Base-by-base conservation (phyloP, 1,284 basidiomycete genomes). In the Microbotryum scabiosae region DNA sequence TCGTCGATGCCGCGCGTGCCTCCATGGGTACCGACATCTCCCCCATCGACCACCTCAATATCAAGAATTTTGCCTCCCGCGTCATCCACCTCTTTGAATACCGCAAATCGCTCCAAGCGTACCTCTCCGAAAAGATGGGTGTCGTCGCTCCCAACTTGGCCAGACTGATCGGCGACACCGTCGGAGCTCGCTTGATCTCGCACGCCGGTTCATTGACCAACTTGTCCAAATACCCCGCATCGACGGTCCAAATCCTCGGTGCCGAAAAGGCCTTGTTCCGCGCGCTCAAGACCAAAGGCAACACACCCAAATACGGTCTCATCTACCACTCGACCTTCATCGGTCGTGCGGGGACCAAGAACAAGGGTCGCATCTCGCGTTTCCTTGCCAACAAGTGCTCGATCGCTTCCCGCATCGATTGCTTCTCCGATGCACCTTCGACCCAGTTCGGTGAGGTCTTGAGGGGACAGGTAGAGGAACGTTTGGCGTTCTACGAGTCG, bases 371-470 rank as follows among this genome's bases (percentile, higher is more conserved):
- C 63, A 97, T 97, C 76, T 96, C 92, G 14, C 86, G 93, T 47
- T 97, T 96, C 83, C 81, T 99, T 43, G 96, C 94, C 54, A 98
- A 98, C 83, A 99, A 99, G 79, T 96, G 92, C 76, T 94, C 91
- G 60, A 98, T 99, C 73, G 96, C 96, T 8, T 88, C 90, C 52
- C 82, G 96, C 63, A 98, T 98, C 78, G 96, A 99, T 77, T 97
- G 96, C 78, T 98, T 92, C 76, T 82, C 87, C 5, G 90, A 89
- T 87, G 83, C 83, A 54, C 94, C 94, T 0, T 90, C 90, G 12
- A 78, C 88, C 60, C 93, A 94, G 75, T 97, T 94, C 71, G 96
- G 96, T 61, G 92, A 96, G 75, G 96, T 92, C 14, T 82, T 99
- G 25, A 83, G 88, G 16, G 80, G 82, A 6, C 96, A 98, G 78